Evolutionary conservation across 1,139 yeast genomes (phyloP).

Genomic region (Protomyces pachydermus): DNA sequence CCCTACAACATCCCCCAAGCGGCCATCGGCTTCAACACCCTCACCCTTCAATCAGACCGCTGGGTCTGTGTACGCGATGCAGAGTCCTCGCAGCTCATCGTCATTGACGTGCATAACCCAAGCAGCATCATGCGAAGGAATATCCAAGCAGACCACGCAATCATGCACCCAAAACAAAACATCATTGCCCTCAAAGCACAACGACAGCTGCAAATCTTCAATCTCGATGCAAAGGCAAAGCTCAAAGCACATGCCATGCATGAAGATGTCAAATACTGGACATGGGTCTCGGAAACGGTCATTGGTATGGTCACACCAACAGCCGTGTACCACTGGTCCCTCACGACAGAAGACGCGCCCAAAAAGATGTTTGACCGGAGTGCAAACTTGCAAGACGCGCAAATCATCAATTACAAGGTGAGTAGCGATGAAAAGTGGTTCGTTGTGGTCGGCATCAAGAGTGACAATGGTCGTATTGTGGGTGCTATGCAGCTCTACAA

Average conservation of each 20-base stretch:
- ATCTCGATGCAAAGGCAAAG: constrained; percentile 79
- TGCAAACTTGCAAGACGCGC: constrained; percentile 69
- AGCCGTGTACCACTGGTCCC: constrained; percentile 72
- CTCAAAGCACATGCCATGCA: constrained; percentile 80
- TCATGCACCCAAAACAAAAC: constrained; percentile 85
- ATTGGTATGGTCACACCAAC: constrained; percentile 82
- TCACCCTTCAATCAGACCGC: constrained; percentile 88
- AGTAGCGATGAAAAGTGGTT: constrained; percentile 85
- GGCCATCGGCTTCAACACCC: constrained; percentile 85
- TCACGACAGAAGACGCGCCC: constrained; percentile 77
- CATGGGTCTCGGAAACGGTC: constrained; percentile 71
- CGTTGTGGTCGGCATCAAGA: constrained; percentile 91
- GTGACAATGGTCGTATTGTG: constrained; percentile 89
- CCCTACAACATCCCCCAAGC: constrained; percentile 76
- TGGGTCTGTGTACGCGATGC: constrained; percentile 84
- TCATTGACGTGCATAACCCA: constrained; percentile 74
- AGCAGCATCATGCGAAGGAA: constrained; percentile 74
- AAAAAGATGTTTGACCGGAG: constrained; percentile 76
- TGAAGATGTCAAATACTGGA: constrained; percentile 93
- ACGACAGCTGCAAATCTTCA: constrained; percentile 67
- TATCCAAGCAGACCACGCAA: constrained; percentile 97
- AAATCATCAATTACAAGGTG: constrained; percentile 84
- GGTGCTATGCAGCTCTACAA: constrained; percentile 94
- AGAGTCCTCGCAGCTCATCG: constrained; percentile 80
- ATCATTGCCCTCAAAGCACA: constrained; percentile 93